Evolutionary conservation across 1,284 basidiomycete genomes (phyloP), one percentile per base, ranked within the genome.

Genomic region (Ganoderma leucocontextum): DNA sequence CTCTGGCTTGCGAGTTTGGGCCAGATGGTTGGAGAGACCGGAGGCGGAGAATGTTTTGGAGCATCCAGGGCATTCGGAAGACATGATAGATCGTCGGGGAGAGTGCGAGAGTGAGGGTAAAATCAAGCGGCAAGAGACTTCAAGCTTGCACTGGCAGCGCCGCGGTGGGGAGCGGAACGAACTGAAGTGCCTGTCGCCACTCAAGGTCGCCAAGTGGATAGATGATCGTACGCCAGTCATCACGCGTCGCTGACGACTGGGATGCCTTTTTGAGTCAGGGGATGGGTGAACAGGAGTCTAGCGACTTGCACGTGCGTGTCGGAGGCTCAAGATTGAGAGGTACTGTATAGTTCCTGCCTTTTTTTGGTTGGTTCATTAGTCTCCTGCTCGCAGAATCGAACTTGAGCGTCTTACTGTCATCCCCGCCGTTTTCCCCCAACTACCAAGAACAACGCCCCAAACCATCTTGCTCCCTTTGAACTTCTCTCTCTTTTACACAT

Each of bases 261-360:
- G 19, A 47, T 47, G 6, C 44, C 44, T n/a, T 47, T 47, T 47
- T 9, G 19, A 47, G 44, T n/a, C 44, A 47, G 44, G 44, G 44
- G 44, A 47, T n/a, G 19, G 44, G 6, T 9, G 1, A 41, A 41
- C 39, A 41, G 39, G 39, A 41, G 39, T 41, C 44, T 47, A 8
- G 1, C 0, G n/a, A 1, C 8, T 1, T n/a, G 44, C 44, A 47
- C 44, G 44, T 47, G 44, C 4, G 44, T 9, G 44, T 47, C 44
- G 44, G 44, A 47, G 39, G 44, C 44, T 47, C 44, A 47, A 47
- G 44, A n/a, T 47, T 9, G 0, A 0, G 44, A 47, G n/a, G 44
- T n/a, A 47, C 44, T 47, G 44, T 47, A 47, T 47, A 47, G 44
- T 47, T 47, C 19, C 44, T 47, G 44, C 44, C 44, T 47, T 47